Evolutionary conservation across 805 yeast species (phyloP).

Genomic region (Saccharomycopsis sp.): DNA sequence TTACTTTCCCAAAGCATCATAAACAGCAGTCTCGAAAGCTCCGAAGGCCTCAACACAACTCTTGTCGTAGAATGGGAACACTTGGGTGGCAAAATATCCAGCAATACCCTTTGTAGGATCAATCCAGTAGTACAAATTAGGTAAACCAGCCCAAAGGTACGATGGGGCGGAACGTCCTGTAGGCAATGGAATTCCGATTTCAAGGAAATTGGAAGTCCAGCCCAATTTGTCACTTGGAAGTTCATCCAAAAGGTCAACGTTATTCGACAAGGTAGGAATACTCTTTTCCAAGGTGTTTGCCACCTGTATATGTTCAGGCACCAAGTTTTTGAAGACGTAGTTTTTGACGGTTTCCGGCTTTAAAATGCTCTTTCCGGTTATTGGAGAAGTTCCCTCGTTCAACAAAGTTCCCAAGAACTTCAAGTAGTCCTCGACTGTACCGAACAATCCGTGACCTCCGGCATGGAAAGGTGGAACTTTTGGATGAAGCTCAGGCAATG

Average conservation of each 20-base stretch:
- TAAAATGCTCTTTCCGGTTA: constrained; percentile 30
- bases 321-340: constrained; percentile 28
- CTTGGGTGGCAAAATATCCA: constrained; percentile 33
- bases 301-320: constrained; percentile 27
- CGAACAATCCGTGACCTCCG: constrained; percentile 40
- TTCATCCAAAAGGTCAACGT: constrained; percentile 20
- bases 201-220: constrained; percentile 27
- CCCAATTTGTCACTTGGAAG: constrained; percentile 16
- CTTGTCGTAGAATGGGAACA: constrained; percentile 31
- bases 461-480: constrained; percentile 26
- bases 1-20: constrained; percentile 4
- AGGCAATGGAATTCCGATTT: constrained; percentile 24
- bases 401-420: constrained; percentile 34
- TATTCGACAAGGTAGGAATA: constrained; percentile 21
- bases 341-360: constrained; percentile 28
- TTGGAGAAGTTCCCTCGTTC: constrained; percentile 33
- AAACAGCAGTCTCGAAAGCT: constrained; percentile 22
- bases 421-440: constrained; percentile 34
- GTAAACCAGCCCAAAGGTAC: constrained; percentile 36
- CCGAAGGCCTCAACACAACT: constrained; percentile 18
- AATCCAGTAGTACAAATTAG: constrained; percentile 36
- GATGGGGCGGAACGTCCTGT: constrained; percentile 34
- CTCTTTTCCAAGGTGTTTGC: constrained; percentile 19
- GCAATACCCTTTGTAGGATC: constrained; percentile 33
- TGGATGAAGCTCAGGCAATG: constrained; percentile 21